A percentile compares a stretch with the other conserved stretches of the same genome.
These are phyloP conservation scores for Ilex paraguariensis DNA, from an alignment of 305 asterid species.

Conservation along the genomic window DNA sequence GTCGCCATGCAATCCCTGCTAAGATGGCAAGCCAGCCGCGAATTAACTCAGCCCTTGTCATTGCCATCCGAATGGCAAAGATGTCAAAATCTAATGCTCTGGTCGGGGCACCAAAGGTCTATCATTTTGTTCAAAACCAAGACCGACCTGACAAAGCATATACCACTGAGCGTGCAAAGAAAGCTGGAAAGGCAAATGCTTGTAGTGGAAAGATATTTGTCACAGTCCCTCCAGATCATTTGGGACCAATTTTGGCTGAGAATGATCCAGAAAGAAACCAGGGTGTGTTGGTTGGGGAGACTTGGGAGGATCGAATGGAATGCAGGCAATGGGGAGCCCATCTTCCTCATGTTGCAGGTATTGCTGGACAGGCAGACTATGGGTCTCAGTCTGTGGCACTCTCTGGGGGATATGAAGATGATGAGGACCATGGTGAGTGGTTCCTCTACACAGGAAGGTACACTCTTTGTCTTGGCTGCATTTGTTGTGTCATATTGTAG, in stretches of 20 bases:
- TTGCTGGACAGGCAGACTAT: constrained; percentile 66
- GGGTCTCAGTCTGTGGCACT: constrained; percentile 95
- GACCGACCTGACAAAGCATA: constrained; percentile 89
- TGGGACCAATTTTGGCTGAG: constrained; percentile 81
- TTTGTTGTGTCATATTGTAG: background rate
- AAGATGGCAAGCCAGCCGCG: constrained; percentile 84
- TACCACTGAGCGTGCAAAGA: constrained; percentile 76
- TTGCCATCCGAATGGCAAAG: constrained; percentile 77
- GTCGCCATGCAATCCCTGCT: constrained; percentile 57
- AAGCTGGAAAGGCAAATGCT: constrained; percentile 89
- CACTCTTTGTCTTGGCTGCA: constrained; percentile 3
- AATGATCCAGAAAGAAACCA: constrained; percentile 60
- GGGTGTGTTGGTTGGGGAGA: constrained; percentile 86
- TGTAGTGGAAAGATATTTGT: constrained; percentile 92
- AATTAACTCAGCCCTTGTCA: constrained; percentile 73
- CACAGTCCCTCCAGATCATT: constrained; percentile 68
- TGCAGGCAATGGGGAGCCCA: constrained; percentile 99
- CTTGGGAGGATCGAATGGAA: constrained; percentile 85
- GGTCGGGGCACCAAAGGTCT: constrained; percentile 43
- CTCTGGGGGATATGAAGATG: constrained; percentile 90
- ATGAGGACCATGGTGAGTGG: constrained; percentile 97
- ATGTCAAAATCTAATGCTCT: constrained; percentile 34
- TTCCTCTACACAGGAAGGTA: constrained; percentile 97
- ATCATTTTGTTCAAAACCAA: constrained; percentile 66
- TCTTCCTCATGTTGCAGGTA: constrained; percentile 85